Percentiles rank a stretch among this genome's conserved stretches.
Evolutionary conservation across 176 grass and related monocot genomes (phyloP).

Genomic region (Ananas comosus): DNA sequence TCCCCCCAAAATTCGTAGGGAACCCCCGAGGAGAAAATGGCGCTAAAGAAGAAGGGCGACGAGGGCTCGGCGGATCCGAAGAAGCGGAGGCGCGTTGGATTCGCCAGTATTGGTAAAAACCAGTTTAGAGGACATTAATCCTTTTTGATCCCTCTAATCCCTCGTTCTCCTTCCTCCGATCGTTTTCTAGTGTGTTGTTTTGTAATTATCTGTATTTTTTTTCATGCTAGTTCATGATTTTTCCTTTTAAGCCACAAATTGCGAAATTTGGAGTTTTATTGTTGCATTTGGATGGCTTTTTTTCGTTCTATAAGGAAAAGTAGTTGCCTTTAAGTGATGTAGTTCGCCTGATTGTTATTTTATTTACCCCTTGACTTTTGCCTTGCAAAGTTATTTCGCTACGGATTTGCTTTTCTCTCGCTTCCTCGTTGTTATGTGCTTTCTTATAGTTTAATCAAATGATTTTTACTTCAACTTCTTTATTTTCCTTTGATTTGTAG

Average conservation of each 20-base stretch:
- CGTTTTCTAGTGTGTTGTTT: background rate
- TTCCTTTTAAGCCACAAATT: background rate
- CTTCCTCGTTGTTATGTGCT: background rate
- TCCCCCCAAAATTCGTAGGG: constrained; percentile 5
- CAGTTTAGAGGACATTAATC: background rate
- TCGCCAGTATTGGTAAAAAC: constrained; percentile 50
- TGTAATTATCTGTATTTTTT: background rate
- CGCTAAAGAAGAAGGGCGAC: constrained; percentile 70
- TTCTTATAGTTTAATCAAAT: background rate
- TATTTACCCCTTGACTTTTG: no score
- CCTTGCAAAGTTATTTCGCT: no score
- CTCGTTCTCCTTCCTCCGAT: background rate
- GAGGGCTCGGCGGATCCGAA: constrained; percentile 31
- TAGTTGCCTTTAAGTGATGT: no score
- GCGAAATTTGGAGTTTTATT: background rate
- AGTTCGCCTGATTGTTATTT: no score
- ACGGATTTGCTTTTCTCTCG: background rate
- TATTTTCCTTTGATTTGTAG: constrained; percentile 26
- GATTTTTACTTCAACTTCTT: constrained; percentile 9
- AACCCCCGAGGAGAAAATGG: constrained; percentile 31
- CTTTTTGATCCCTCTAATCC: background rate
- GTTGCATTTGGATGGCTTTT: background rate
- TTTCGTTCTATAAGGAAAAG: background rate
- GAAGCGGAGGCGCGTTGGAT: constrained; percentile 85
- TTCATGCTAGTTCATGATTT: background rate